Base-by-base conservation (phyloP, 805 yeast genomes). In the Saccharomyces paradoxus region DNA sequence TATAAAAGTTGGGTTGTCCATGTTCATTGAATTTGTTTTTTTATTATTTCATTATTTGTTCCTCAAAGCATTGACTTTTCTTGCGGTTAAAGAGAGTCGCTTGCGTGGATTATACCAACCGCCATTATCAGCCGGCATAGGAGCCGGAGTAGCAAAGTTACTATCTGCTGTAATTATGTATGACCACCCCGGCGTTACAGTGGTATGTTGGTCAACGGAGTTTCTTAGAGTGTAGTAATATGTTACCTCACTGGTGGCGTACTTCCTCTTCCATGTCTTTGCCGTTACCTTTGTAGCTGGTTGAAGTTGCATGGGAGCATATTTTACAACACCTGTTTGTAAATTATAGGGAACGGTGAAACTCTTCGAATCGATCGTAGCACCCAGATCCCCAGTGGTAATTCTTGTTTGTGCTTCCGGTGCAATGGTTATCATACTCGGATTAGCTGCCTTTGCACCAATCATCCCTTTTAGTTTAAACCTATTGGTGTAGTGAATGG, bases 241-340 rank as follows among this genome's bases (percentile, higher is more conserved):
- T 0, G 86, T 77, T 53, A 79, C 84, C 0, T 86, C 73, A 50
- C 89, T 81, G 0, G 95, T 80, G 21, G 92, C 83, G 67, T 72
- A 81, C 58, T 81, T 74, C 63, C 83, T 78, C 5, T 83, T 68
- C 84, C 90, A 86, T 5, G 82, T 69, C 7, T 84, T 76, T 46
- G 74, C 80, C 0, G 96, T 86, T 47, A 89, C 80, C 8, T 72
- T 73, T 1, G 86, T 64, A 2, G 87, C 87, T 6, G 97, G 97
- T 69, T 89, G 96, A 48, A 75, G 66, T 72, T 91, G 97, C 96
- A 89, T 89, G 50, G 97, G 96, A 1, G 97, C 97, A 69, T 73
- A 88, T 60, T 87, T 81, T 7, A 86, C 81, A 17, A 60, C 66
- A 17, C 96, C 96, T 0, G 89, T 84, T 72, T 91, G 97, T 59